Conservation (phyloP, 2,329 filamentous ascomycete genomes). For the Nothophoma quercina region DNA sequence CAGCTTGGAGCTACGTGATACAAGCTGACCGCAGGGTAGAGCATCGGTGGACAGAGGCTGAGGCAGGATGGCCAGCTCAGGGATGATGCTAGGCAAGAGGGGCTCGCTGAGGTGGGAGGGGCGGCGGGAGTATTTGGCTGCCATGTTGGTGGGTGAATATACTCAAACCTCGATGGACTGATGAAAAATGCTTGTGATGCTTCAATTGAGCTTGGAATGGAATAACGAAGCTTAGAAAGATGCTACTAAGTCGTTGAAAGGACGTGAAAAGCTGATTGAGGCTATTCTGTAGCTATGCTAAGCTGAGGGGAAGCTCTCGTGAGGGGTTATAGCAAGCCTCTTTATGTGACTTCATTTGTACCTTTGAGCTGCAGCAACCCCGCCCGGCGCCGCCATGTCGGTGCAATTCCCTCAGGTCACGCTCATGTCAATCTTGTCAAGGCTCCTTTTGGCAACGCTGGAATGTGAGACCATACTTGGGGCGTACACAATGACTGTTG, state of each 20-base stretch:
- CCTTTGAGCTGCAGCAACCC: slow-evolving; percentile 30
- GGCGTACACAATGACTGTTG: neutral
- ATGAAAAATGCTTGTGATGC: neutral
- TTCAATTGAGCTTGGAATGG: slow-evolving; percentile 9
- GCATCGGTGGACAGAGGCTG: slow-evolving; percentile 35
- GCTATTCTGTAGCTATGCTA: slow-evolving; percentile 17
- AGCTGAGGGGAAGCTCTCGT: slow-evolving; percentile 36
- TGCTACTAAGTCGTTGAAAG: neutral
- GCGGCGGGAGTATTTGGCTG: slow-evolving; percentile 39
- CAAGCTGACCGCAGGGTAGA: slow-evolving; percentile 43
- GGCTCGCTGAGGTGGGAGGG: slow-evolving; percentile 38
- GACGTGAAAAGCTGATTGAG: neutral
- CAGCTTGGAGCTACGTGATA: slow-evolving; percentile 40
- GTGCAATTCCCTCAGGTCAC: slow-evolving; percentile 38
- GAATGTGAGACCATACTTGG: slow-evolving; percentile 2
- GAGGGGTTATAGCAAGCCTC: slow-evolving; percentile 40
- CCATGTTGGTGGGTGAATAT: slow-evolving; percentile 25
- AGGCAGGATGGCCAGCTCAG: slow-evolving; percentile 43
- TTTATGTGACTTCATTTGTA: slow-evolving; percentile 48
- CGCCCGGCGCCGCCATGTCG: slow-evolving; percentile 28
- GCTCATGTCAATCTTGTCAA: slow-evolving; percentile 39
- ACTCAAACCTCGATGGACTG: slow-evolving; percentile 9
- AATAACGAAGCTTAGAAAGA: neutral
- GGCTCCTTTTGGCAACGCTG: neutral
- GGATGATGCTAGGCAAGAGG: slow-evolving; percentile 41